Conservation (phyloP, 306 rosid genomes). For the Medicago lupulina region DNA sequence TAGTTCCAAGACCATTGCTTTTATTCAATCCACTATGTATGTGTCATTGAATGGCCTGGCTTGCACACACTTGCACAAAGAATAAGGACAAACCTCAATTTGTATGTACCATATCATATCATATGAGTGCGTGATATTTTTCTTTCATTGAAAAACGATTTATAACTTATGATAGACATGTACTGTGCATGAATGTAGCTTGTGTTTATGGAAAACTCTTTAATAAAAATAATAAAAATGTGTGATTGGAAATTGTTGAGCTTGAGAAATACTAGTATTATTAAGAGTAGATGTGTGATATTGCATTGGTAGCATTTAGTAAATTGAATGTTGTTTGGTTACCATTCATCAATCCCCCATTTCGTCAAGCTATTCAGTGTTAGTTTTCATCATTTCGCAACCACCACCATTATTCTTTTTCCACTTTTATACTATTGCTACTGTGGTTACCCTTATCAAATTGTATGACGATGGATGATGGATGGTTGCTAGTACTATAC, state of each 20-base stretch:
- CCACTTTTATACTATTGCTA: conserved; percentile 26
- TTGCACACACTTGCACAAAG: conserved; percentile 38
- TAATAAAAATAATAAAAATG: not conserved
- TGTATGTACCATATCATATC: conserved; percentile 4
- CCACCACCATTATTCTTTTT: conserved; percentile 48
- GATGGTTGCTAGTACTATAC: conserved; percentile 37
- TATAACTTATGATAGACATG: conserved; percentile 38
- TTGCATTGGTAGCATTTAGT: conserved; percentile 24
- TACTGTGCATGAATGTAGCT: conserved; percentile 42
- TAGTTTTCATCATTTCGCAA: conserved; percentile 54
- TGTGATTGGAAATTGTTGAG: conserved; percentile 28
- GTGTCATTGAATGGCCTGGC: conserved; percentile 43
- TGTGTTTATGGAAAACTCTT: conserved; percentile 7
- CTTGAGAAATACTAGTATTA: not conserved
- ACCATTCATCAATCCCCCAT: conserved; percentile 11
- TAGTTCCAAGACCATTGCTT: conserved; percentile 57
- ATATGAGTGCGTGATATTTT: not conserved
- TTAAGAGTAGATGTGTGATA: conserved; percentile 16
- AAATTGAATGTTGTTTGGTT: conserved; percentile 46
- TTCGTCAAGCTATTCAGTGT: conserved; percentile 41
- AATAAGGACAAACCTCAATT: conserved; percentile 39
- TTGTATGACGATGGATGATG: conserved; percentile 36
- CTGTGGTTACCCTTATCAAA: conserved; percentile 42
- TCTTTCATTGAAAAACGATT: not conserved
- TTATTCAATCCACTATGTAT: conserved; percentile 43